Percentiles rank a stretch among this genome's conserved stretches.
phyloP scores from a whole-genome alignment of 129 eudicot genomes.

The Calendula officinalis region DNA sequence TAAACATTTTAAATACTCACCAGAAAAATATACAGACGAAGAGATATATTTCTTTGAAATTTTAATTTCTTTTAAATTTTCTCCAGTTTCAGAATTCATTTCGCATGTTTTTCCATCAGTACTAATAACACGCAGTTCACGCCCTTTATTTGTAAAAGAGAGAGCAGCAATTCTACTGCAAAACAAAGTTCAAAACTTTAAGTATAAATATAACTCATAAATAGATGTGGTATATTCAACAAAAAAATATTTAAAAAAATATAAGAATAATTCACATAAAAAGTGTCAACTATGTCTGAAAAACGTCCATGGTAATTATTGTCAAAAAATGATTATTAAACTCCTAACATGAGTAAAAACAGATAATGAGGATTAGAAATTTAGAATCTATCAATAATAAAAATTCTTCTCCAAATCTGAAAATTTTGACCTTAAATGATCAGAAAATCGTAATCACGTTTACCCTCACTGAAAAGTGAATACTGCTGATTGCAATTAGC shows the following conservation, averaged over 20 bases:
- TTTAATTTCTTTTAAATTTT: slow-evolving; percentile 36
- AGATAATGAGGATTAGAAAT: no score
- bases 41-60: slow-evolving; percentile 42
- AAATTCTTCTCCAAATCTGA: neutral
- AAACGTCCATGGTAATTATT: no score
- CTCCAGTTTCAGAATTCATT: slow-evolving; percentile 53
- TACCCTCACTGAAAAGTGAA: neutral
- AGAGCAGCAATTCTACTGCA: slow-evolving; percentile 52
- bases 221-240: slow-evolving; percentile 1
- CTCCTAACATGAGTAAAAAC: no score
- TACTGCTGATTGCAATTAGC: neutral
- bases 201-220: neutral
- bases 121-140: slow-evolving; percentile 34
- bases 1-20: slow-evolving; percentile 31
- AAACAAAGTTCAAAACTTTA: neutral
- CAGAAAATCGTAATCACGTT: neutral
- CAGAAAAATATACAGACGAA: slow-evolving; percentile 29
- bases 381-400: no score
- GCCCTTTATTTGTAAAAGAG: slow-evolving; percentile 45
- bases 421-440: neutral
- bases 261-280: no score
- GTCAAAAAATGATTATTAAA: no score
- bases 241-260: neutral
- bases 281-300: no score
- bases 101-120: slow-evolving; percentile 42